A percentile compares a stretch with the other conserved stretches of the same genome.
Conservation (phyloP, 2,329 filamentous ascomycete species). For the Beauveria bassiana region DNA sequence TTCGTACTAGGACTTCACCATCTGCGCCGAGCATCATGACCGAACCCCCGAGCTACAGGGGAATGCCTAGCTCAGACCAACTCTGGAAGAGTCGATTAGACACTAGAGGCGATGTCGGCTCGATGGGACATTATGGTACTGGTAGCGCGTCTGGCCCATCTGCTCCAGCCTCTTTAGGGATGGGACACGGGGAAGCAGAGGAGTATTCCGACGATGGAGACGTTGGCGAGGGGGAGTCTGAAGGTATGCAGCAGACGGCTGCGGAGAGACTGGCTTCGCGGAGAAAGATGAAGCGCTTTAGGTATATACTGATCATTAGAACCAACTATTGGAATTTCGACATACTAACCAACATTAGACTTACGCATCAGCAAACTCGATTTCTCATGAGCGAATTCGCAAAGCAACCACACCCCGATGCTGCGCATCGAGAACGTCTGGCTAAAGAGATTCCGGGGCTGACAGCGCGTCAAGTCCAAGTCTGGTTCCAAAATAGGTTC, state of each 20-base stretch:
- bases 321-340: background rate
- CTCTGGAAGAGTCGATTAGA: constrained; percentile 5
- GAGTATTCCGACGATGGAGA: constrained; percentile 11
- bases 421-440: constrained; percentile 77
- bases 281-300: constrained; percentile 72
- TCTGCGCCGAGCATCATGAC: constrained; percentile 10
- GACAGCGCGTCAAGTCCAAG: constrained; percentile 87
- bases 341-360: constrained; percentile 38
- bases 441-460: constrained; percentile 86
- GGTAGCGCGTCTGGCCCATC: background rate
- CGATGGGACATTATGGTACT: background rate
- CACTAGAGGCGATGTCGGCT: background rate
- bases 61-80: background rate
- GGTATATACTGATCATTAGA: constrained; percentile 37
- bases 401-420: constrained; percentile 89
- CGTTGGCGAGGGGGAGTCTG: constrained; percentile 4
- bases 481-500: constrained; percentile 98
- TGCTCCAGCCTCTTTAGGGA: background rate
- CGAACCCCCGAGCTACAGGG: background rate
- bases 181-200: constrained; percentile 1
- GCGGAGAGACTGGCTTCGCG: constrained; percentile 50
- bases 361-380: constrained; percentile 94
- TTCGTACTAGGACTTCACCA: constrained; percentile 5
- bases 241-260: constrained; percentile 33
- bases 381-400: constrained; percentile 97